These are phyloP conservation scores for Parastagonospora avenae DNA, from an alignment of 2,329 filamentous ascomycete species.

Conservation along the genomic window DNA sequence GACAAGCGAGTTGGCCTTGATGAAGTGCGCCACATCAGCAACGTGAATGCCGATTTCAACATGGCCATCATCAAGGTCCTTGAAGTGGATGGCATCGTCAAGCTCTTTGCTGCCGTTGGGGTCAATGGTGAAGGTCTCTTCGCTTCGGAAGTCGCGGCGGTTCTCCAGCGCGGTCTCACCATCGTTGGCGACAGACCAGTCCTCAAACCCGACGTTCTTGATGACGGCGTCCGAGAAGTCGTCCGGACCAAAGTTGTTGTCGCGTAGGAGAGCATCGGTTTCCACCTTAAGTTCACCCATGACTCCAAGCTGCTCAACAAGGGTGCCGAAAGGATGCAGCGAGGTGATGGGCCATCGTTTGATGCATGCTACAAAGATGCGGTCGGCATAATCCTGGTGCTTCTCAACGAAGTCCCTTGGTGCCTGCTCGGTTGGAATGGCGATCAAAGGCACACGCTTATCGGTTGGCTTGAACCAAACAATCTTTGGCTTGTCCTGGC, in stretches of 20 bases:
- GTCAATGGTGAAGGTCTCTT: constrained; percentile 90
- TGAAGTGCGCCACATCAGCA: constrained; percentile 93
- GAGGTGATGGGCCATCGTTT: constrained; percentile 99
- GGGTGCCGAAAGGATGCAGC: constrained; percentile 96
- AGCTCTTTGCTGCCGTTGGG: constrained; percentile 86
- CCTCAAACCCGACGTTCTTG: constrained; percentile 87
- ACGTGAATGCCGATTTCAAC: constrained; percentile 96
- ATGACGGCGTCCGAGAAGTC: constrained; percentile 97
- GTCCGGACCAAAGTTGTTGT: constrained; percentile 98
- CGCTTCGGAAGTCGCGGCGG: constrained; percentile 87
- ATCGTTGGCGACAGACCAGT: constrained; percentile 87
- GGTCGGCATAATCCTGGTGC: constrained; percentile 95
- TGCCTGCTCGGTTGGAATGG: constrained; percentile 96
- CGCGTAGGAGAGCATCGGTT: constrained; percentile 92
- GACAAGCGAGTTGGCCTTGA: constrained; percentile 93
- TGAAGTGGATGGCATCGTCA: constrained; percentile 91
- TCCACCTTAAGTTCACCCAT: constrained; percentile 98
- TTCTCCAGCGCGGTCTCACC: constrained; percentile 73
- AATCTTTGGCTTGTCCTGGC: constrained; percentile 98
- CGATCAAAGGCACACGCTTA: constrained; percentile 96
- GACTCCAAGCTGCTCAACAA: constrained; percentile 94
- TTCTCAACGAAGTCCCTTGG: constrained; percentile 98
- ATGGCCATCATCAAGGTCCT: constrained; percentile 78
- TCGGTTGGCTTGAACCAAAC: constrained; percentile 99
- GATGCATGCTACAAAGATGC: constrained; percentile 98